Evolutionary conservation across 306 rosid genomes (phyloP), one percentile per base, ranked within the genome.

Genomic region (Castanea sativa): DNA sequence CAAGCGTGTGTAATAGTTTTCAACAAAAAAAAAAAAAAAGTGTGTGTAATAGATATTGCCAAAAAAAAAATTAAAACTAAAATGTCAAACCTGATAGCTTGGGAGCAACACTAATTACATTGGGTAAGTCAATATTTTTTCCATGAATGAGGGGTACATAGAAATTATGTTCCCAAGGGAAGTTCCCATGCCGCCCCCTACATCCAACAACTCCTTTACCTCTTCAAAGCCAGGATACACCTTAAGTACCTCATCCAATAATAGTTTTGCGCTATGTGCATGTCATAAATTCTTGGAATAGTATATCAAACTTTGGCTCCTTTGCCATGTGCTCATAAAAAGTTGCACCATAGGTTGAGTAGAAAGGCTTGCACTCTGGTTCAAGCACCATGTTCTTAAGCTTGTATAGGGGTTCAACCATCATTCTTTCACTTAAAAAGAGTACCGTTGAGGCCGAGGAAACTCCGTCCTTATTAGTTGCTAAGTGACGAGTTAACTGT

Each of bases 211-310:
- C 45, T 74, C 72, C 8, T 15, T 79, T 38, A 73, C 65, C 51
- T 73, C 78, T 27, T 79, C 73, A 68, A 79, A 73, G 12, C 83
- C 78, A 7, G 43, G 41, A 41, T 79, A 79, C 33, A 79, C 73
- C 20, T 55, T 51, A 15, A 79, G 14, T 35, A 73, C 78, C 11
- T 64, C 49, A 14, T 73, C 20, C 29, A 79, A 61, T 10, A 32
- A 15, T 5, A 52, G 3, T 53, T 25, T 21, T 15, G 68, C 25
- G 18, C 14, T 19, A 3, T 5, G 5, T 9, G 23, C 23, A 23
- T 23, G 21, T 73, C 74, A 73, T 63, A 19, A 69, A n/a, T 38
- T 35, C 30, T 27, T 60, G 32, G 67, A 79, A 79, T 21, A 61
- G 2, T 51, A 10, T 35, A 4, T 33, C n/a, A 58, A 71, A 18